A percentile compares a stretch with the other conserved stretches of the same genome.
Conservation (phyloP, 768 basidiomycete genomes). For the Naganishia kalamii region DNA sequence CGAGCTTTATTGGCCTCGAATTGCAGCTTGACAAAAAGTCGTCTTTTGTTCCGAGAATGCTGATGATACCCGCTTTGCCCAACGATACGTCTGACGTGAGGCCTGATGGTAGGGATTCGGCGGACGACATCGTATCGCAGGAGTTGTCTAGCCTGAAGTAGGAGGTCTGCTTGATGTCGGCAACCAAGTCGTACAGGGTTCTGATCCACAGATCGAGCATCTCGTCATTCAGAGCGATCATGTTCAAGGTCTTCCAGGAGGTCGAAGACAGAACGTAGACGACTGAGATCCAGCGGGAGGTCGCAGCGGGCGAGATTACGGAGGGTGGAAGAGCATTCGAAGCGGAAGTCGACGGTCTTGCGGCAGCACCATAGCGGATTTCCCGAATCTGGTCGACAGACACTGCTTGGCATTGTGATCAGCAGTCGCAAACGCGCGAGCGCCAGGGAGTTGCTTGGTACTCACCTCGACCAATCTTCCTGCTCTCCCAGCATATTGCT, state of each 20-base stretch:
- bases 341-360: slow-evolving; percentile 52
- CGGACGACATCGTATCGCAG: not conserved
- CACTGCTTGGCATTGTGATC: slow-evolving; percentile 55
- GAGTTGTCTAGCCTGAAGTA: not conserved
- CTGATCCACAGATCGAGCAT: slow-evolving; percentile 61
- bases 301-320: slow-evolving; percentile 56
- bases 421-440: not conserved
- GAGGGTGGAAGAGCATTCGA: slow-evolving; percentile 59
- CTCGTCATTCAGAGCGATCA: slow-evolving; percentile 64
- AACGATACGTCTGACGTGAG: not conserved
- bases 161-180: slow-evolving; percentile 26
- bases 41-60: slow-evolving; percentile 8
- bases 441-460: too few species aligned
- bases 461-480: slow-evolving; percentile 30
- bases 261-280: slow-evolving; percentile 62
- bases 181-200: slow-evolving; percentile 57
- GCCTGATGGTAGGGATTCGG: not conserved
- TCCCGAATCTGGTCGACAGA: slow-evolving; percentile 82
- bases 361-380: slow-evolving; percentile 66
- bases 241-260: slow-evolving; percentile 69
- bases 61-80: slow-evolving; percentile 6
- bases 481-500: slow-evolving; percentile 34
- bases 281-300: slow-evolving; percentile 74
- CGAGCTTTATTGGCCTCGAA: slow-evolving; percentile 4
- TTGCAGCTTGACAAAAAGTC: not conserved